Percentiles rank a stretch among this genome's conserved stretches.
Conservation (phyloP, 2,329 filamentous ascomycete species). For the Aspergillus brasiliensis region DNA sequence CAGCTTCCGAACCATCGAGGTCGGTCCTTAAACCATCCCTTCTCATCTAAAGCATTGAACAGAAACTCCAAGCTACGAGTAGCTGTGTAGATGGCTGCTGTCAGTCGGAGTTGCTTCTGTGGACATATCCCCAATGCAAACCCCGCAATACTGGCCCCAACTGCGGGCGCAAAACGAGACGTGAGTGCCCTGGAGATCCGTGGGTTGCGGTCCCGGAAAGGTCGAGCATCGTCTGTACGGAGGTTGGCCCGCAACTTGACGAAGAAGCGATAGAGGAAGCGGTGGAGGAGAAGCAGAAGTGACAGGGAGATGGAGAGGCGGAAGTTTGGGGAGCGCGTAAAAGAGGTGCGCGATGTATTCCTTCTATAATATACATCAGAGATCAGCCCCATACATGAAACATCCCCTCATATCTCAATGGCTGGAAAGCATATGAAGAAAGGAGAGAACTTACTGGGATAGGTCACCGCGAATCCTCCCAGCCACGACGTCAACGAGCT, state of each 20-base stretch:
- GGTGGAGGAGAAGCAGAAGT: conserved; percentile 82
- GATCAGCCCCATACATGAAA: neutral
- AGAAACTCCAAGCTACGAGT: conserved; percentile 82
- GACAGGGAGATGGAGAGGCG: conserved; percentile 81
- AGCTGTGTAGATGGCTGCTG: conserved; percentile 77
- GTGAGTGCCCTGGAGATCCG: conserved; percentile 73
- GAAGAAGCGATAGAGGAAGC: conserved; percentile 88
- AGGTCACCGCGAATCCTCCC: conserved; percentile 28
- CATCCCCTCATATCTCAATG: neutral
- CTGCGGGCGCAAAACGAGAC: conserved; percentile 78
- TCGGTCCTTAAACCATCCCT: conserved; percentile 66
- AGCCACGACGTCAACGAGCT: conserved; percentile 59
- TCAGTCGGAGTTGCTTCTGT: conserved; percentile 70
- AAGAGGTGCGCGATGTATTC: conserved; percentile 40
- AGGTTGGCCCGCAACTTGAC: conserved; percentile 75
- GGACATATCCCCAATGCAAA: conserved; percentile 78
- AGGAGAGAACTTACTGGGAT: conserved; percentile 24
- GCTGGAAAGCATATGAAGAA: neutral
- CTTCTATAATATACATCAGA: conserved; percentile 22
- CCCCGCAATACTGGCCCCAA: conserved; percentile 87
- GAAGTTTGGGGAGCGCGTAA: conserved; percentile 65
- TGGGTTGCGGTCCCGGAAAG: conserved; percentile 83
- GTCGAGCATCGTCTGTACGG: conserved; percentile 74
- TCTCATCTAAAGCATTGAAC: conserved; percentile 80
- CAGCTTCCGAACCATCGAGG: conserved; percentile 87